Evolutionary conservation across 1,284 basidiomycete genomes (phyloP).

Genomic region (Ceratobasidium sp.): DNA sequence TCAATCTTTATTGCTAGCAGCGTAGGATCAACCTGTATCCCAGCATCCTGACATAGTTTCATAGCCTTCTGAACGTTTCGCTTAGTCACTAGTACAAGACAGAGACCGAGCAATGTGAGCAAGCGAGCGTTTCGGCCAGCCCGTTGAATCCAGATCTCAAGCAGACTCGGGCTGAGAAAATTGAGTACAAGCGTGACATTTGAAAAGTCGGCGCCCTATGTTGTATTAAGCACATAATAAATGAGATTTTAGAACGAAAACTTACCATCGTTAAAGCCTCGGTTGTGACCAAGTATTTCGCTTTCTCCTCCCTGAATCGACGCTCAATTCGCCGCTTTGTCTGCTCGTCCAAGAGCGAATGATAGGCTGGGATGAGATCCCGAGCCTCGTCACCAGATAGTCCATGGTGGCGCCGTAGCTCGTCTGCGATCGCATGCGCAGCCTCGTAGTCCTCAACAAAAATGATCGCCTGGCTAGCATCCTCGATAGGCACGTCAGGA

Average conservation of each 20-base stretch:
- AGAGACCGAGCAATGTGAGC: neutral
- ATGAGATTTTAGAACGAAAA: neutral
- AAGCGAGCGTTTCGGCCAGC: neutral
- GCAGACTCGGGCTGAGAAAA: neutral
- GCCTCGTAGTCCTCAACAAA: neutral
- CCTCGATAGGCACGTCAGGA: neutral
- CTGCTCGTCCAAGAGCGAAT: neutral
- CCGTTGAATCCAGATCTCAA: slow-evolving; percentile 3
- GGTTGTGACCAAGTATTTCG: neutral
- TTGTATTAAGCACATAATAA: neutral
- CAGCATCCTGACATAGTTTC: neutral
- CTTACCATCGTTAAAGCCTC: slow-evolving; percentile 6
- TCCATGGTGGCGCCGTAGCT: neutral
- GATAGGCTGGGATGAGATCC: neutral
- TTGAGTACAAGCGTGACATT: neutral
- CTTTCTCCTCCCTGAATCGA: neutral
- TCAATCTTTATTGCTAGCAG: neutral
- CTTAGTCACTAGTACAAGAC: neutral
- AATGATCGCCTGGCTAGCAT: neutral
- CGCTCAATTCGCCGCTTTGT: neutral
- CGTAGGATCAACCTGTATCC: neutral
- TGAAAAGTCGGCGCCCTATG: slow-evolving; percentile 7
- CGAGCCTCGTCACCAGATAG: neutral
- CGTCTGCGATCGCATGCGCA: neutral
- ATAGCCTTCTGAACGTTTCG: neutral